These are phyloP conservation scores for Cutaneotrichosporon cyanovorans DNA, from an alignment of 1,284 basidiomycete species.

Conservation along the genomic window DNA sequence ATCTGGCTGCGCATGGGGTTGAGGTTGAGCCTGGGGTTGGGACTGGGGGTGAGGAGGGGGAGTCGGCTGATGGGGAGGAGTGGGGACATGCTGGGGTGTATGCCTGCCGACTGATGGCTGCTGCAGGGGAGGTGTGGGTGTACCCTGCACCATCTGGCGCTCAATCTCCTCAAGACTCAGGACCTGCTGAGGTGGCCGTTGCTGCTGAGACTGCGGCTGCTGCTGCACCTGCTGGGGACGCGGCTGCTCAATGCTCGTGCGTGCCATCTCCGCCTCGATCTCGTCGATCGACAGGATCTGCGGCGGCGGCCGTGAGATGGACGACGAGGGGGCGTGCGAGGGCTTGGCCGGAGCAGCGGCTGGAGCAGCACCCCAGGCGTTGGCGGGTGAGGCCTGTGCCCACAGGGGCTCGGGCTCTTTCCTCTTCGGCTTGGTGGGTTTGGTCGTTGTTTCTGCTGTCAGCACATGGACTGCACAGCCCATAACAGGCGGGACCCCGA, in stretches of 20 bases:
- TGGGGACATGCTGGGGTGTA: slow-evolving; percentile 37
- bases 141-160: slow-evolving; percentile 41
- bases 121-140: slow-evolving; percentile 12
- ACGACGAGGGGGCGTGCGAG: slow-evolving; percentile 40
- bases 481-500: background rate
- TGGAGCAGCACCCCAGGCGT: slow-evolving; percentile 47
- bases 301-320: slow-evolving; percentile 41
- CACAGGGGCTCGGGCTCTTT: slow-evolving; percentile 24
- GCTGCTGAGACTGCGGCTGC: no score
- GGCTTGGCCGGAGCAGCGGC: slow-evolving; percentile 26
- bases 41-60: slow-evolving; percentile 35
- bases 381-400: slow-evolving; percentile 28
- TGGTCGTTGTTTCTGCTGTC: background rate
- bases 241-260: slow-evolving; percentile 17
- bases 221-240: slow-evolving; percentile 12
- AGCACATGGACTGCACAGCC: background rate
- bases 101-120: slow-evolving; percentile 19
- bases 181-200: slow-evolving; percentile 15
- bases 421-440: slow-evolving; percentile 15
- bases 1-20: slow-evolving; percentile 32
- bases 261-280: slow-evolving; percentile 81
- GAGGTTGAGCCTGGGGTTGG: slow-evolving; percentile 31
- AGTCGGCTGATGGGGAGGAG: slow-evolving; percentile 16
- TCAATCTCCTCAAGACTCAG: slow-evolving; percentile 47
- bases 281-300: slow-evolving; percentile 77